Evolutionary conservation across 2,329 filamentous ascomycete species (phyloP).

Genomic region (Elsinoe australis): DNA sequence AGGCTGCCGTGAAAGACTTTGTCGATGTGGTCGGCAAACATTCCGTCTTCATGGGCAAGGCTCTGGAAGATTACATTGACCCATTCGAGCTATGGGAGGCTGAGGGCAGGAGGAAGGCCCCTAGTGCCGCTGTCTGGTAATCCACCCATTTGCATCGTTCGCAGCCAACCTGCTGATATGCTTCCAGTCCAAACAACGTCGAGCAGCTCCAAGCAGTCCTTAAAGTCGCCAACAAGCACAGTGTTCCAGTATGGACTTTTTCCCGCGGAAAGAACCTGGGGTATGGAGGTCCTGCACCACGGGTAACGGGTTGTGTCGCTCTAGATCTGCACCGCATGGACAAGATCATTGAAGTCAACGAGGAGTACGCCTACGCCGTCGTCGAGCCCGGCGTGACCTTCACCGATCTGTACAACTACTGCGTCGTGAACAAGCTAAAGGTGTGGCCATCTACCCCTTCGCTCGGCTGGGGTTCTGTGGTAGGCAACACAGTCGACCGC

Average conservation of each 20-base stretch:
- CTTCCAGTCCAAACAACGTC: slow-evolving; percentile 35
- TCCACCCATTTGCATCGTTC: background rate
- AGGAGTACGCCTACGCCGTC: slow-evolving; percentile 42
- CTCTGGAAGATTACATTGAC: slow-evolving; percentile 12
- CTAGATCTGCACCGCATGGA: slow-evolving; percentile 45
- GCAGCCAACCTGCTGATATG: no score
- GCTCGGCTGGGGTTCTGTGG: slow-evolving; percentile 31
- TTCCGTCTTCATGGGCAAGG: slow-evolving; percentile 9
- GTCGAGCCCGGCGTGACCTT: slow-evolving; percentile 45
- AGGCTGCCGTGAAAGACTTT: slow-evolving; percentile 14
- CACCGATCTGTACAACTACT: slow-evolving; percentile 30
- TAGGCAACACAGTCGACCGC: slow-evolving; percentile 36
- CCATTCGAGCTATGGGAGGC: slow-evolving; percentile 12
- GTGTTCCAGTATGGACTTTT: slow-evolving; percentile 31
- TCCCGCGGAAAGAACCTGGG: slow-evolving; percentile 41
- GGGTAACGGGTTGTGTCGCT: slow-evolving; percentile 40
- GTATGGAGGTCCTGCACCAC: slow-evolving; percentile 45
- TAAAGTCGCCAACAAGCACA: slow-evolving; percentile 30
- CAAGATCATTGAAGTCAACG: slow-evolving; percentile 45
- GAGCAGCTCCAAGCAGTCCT: slow-evolving; percentile 31
- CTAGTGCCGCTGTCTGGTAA: slow-evolving; percentile 32
- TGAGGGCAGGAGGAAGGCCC: slow-evolving; percentile 33
- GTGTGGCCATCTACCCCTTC: slow-evolving; percentile 31
- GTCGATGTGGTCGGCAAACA: background rate
- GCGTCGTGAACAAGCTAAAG: slow-evolving; percentile 27